Conservation (phyloP, 306 rosid genomes). For the Vigna hirtella region DNA sequence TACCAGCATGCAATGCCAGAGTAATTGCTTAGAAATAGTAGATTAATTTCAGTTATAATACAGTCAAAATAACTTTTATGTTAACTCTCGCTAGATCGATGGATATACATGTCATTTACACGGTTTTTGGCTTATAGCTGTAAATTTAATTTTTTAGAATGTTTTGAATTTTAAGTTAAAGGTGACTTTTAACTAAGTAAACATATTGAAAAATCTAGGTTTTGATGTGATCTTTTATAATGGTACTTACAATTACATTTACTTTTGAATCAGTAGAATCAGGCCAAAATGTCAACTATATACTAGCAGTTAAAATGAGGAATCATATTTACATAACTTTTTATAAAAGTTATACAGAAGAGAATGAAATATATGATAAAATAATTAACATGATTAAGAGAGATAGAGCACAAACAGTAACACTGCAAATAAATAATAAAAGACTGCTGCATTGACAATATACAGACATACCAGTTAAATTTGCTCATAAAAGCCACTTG, state of each 20-base stretch:
- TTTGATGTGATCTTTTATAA: neutral
- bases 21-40: neutral
- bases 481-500: neutral
- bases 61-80: neutral
- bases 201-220: neutral
- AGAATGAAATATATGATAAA: neutral
- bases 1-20: neutral
- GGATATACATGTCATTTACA: neutral
- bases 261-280: neutral
- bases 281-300: neutral
- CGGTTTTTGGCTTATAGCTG: neutral
- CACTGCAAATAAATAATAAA: neutral
- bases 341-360: neutral
- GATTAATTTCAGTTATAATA: neutral
- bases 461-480: neutral
- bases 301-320: neutral
- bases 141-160: neutral
- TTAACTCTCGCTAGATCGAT: neutral
- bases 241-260: neutral
- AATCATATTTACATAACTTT: neutral
- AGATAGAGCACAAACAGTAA: neutral
- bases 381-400: neutral
- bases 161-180: neutral
- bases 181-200: neutral
- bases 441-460: neutral